Conservation (phyloP, 129 eudicot species). For the Saposhnikovia divaricata region DNA sequence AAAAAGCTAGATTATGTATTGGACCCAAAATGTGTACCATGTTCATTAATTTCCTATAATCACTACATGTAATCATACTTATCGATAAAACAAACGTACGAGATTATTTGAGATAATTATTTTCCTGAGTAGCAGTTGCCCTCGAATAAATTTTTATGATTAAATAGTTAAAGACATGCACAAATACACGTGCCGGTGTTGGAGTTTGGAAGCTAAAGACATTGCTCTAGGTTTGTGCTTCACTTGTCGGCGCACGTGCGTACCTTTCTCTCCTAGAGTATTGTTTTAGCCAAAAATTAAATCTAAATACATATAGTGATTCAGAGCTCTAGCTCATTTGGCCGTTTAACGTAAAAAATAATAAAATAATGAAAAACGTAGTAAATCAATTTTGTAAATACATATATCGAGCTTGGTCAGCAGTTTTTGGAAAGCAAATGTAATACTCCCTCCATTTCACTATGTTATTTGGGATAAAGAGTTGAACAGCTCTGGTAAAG, state of each 20-base stretch:
- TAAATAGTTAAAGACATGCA: slow-evolving; percentile 2
- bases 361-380: too few relatives aligned
- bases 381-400: too few relatives aligned
- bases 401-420: too few relatives aligned
- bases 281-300: too few relatives aligned
- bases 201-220: slow-evolving; percentile 14
- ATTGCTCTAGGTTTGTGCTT: slow-evolving; percentile 12
- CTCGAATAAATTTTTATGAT: not conserved
- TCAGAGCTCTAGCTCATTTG: too few relatives aligned
- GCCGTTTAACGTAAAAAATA: too few relatives aligned
- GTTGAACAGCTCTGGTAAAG: too few relatives aligned
- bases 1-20: not conserved
- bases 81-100: not conserved
- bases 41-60: not conserved
- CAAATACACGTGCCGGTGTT: slow-evolving; percentile 18
- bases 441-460: too few relatives aligned
- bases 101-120: not conserved
- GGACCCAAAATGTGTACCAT: not conserved
- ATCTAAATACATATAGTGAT: too few relatives aligned
- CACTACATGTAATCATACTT: not conserved
- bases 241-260: slow-evolving; percentile 31
- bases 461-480: too few relatives aligned
- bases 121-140: not conserved
- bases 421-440: too few relatives aligned
- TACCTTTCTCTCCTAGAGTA: too few relatives aligned